Conservation (phyloP, 2,329 filamentous ascomycete genomes). For the Ophiostoma fasciatum region DNA sequence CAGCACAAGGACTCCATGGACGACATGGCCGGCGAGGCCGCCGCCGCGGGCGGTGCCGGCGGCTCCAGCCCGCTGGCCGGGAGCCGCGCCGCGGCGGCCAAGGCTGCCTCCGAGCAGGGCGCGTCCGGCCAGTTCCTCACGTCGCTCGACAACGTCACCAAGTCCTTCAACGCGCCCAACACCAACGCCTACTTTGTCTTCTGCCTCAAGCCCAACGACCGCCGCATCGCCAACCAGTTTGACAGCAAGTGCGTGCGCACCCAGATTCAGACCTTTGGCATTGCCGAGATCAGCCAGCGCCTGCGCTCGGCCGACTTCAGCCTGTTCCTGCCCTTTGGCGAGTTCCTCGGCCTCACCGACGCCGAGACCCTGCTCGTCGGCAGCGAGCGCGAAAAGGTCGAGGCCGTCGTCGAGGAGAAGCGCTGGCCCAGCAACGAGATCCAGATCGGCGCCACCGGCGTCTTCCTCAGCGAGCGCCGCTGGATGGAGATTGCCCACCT, state of each 20-base stretch:
- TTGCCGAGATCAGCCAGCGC: slow-evolving; percentile 91
- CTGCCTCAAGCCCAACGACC: slow-evolving; percentile 92
- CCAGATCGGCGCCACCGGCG: slow-evolving; percentile 75
- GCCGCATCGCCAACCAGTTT: slow-evolving; percentile 94
- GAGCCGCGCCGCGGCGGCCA: background rate
- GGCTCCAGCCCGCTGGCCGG: slow-evolving; percentile 19
- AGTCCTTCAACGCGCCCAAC: slow-evolving; percentile 65
- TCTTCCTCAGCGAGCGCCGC: slow-evolving; percentile 90
- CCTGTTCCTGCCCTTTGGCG: slow-evolving; percentile 85
- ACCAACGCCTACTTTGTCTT: slow-evolving; percentile 95
- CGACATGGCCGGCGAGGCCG: slow-evolving; percentile 28
- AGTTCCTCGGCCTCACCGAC: slow-evolving; percentile 83
- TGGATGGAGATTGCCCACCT: slow-evolving; percentile 84
- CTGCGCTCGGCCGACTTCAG: slow-evolving; percentile 90
- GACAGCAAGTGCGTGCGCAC: slow-evolving; percentile 96
- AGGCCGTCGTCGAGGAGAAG: slow-evolving; percentile 82
- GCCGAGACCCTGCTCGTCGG: slow-evolving; percentile 75
- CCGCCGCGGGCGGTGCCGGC: slow-evolving; percentile 13
- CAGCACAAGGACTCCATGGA: slow-evolving; percentile 27
- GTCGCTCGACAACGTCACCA: slow-evolving; percentile 79
- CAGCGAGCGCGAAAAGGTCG: slow-evolving; percentile 80
- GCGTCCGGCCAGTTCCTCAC: slow-evolving; percentile 86
- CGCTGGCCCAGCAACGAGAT: slow-evolving; percentile 89
- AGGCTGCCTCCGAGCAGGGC: slow-evolving; percentile 49
- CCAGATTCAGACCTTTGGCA: slow-evolving; percentile 88